phyloP scores from a whole-genome alignment of 2,329 filamentous ascomycete genomes.

The Colletotrichum sp. region DNA sequence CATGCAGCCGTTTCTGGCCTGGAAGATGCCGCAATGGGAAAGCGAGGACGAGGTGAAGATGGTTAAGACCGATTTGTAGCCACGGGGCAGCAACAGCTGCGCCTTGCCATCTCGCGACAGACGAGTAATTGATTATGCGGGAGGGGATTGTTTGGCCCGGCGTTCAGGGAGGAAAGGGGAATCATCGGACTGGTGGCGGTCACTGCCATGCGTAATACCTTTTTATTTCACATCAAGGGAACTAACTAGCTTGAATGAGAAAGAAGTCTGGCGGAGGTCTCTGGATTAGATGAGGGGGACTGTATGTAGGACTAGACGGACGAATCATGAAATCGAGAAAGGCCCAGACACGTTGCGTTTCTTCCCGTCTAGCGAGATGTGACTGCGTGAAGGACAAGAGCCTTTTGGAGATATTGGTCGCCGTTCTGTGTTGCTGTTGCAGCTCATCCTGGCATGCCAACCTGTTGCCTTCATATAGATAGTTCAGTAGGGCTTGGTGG shows the following conservation, averaged over 20 bases:
- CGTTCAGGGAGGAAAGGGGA: neutral
- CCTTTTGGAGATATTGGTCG: neutral
- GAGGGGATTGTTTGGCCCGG: conserved; percentile 1
- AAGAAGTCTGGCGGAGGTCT: neutral
- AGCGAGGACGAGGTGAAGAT: neutral
- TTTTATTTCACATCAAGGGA: neutral
- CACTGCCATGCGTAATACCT: neutral
- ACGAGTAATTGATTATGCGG: neutral
- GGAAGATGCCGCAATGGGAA: neutral
- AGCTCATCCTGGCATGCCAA: neutral
- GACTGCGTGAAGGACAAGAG: neutral
- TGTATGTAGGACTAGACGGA: conserved; percentile 7
- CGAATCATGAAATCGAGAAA: neutral
- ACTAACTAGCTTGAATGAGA: neutral
- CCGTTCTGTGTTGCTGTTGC: neutral
- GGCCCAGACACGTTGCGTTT: neutral
- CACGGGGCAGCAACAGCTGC: neutral
- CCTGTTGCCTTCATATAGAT: accelerated
- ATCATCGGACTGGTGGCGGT: neutral
- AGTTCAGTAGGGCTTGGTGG: neutral
- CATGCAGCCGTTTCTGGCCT: neutral
- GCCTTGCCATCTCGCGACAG: neutral
- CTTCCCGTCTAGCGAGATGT: neutral
- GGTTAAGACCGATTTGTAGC: neutral
- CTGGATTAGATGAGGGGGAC: neutral